phyloP scores from a whole-genome alignment of 306 rosid genomes.

The Begonia loranthoides region DNA sequence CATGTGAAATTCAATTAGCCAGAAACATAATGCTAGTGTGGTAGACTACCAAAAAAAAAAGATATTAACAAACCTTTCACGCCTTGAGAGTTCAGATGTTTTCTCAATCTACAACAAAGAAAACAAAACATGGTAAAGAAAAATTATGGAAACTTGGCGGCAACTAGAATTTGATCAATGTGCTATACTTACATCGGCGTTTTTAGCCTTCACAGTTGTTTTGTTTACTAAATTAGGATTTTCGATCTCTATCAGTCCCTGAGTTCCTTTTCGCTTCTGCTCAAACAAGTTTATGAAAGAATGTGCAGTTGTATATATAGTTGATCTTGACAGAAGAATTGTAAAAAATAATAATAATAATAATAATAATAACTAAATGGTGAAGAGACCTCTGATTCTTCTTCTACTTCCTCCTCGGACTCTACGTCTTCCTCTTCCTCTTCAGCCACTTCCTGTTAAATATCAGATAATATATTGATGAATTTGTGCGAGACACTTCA shows the following conservation, averaged over 20 bases:
- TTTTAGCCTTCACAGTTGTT: conserved; percentile 59
- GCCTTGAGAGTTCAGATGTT: conserved; percentile 89
- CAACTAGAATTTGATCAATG: not conserved
- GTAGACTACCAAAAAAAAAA: no score
- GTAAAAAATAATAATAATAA: no score
- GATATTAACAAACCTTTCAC: conserved; percentile 56
- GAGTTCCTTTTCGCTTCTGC: conserved; percentile 56
- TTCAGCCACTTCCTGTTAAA: conserved; percentile 49
- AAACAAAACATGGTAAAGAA: not conserved
- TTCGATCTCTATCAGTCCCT: conserved; percentile 82
- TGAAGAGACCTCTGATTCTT: conserved; percentile 23
- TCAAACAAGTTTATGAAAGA: not conserved
- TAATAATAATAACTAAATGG: not conserved
- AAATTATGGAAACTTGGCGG: not conserved
- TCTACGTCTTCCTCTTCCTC: conserved; percentile 43
- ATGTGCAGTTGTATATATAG: not conserved
- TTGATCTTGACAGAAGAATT: not conserved
- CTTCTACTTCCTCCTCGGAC: conserved; percentile 49
- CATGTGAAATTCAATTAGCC: no score
- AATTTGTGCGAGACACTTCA: not conserved
- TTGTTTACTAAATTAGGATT: conserved; percentile 82
- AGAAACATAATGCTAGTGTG: no score
- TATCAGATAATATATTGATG: conserved; percentile 1
- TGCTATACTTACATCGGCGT: conserved; percentile 49
- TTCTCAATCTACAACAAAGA: conserved; percentile 37